Conservation (phyloP, 2,329 filamentous ascomycete genomes). For the Alternaria hordeiaustralica region DNA sequence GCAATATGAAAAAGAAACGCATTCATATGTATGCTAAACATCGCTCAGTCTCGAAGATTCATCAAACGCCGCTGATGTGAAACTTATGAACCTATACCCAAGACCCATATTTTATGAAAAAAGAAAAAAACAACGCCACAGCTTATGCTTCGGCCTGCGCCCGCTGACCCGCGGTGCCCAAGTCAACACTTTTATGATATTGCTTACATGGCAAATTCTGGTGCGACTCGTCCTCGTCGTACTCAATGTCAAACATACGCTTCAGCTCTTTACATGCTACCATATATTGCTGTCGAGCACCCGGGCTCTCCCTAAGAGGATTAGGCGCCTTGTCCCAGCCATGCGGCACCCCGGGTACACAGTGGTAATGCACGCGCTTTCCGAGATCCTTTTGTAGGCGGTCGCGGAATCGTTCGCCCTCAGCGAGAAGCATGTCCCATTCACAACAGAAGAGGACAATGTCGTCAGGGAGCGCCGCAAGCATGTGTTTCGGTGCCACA, state of each 20-base stretch:
- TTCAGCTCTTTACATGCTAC: constrained; percentile 61
- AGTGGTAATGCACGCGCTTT: constrained; percentile 65
- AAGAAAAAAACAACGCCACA: not conserved
- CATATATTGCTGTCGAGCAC: constrained; percentile 61
- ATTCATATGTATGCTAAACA: not conserved
- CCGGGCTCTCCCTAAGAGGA: constrained; percentile 59
- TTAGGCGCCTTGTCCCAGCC: constrained; percentile 73
- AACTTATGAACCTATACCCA: not conserved
- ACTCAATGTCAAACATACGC: constrained; percentile 50
- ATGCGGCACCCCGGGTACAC: constrained; percentile 66
- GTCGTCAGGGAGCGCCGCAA: constrained; percentile 63
- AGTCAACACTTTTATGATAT: constrained; percentile 19
- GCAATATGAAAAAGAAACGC: not conserved
- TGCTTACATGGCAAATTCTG: constrained; percentile 12
- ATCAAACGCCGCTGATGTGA: not conserved
- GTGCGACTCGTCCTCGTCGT: constrained; percentile 31
- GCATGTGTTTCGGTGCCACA: constrained; percentile 60
- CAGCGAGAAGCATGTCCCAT: constrained; percentile 70
- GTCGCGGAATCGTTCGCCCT: constrained; percentile 67
- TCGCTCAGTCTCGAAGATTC: not conserved
- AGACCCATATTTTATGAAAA: not conserved
- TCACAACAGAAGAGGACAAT: constrained; percentile 69
- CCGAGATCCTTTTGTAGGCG: constrained; percentile 59
- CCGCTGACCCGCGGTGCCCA: not conserved
- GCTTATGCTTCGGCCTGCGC: not conserved